Conservation (phyloP, 208 protist species). For the Trichomonas tenax region DNA sequence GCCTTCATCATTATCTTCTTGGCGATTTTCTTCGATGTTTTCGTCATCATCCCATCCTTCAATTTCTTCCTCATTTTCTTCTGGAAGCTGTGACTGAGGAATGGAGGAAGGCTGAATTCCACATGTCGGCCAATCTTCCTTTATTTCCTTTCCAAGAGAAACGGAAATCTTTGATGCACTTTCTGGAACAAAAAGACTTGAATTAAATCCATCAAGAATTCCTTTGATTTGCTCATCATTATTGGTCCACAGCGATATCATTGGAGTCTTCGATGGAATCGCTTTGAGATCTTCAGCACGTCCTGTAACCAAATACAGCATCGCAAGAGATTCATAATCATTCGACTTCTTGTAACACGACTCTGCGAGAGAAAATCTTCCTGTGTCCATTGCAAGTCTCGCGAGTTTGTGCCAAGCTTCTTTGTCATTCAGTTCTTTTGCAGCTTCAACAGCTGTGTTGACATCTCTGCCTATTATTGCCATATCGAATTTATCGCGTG, state of each 20-base stretch:
- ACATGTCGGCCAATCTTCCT: neutral
- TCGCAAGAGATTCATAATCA: neutral
- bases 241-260: neutral
- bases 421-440: slow-evolving; percentile 36
- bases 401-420: neutral
- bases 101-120: neutral
- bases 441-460: slow-evolving; percentile 62
- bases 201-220: neutral
- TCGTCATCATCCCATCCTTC: neutral
- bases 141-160: neutral
- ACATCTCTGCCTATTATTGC: slow-evolving; percentile 90
- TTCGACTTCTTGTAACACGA: neutral
- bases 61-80: neutral
- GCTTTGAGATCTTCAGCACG: neutral
- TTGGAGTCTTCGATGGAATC: neutral
- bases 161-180: neutral
- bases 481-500: slow-evolving; percentile 81
- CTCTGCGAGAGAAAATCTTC: neutral
- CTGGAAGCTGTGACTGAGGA: neutral
- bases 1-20: neutral
- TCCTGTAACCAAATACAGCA: neutral
- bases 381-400: neutral
- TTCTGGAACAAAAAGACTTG: neutral
- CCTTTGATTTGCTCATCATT: neutral
- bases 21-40: neutral